phyloP scores from a whole-genome alignment of 805 yeast species.

The Myxozyma sirexii region DNA sequence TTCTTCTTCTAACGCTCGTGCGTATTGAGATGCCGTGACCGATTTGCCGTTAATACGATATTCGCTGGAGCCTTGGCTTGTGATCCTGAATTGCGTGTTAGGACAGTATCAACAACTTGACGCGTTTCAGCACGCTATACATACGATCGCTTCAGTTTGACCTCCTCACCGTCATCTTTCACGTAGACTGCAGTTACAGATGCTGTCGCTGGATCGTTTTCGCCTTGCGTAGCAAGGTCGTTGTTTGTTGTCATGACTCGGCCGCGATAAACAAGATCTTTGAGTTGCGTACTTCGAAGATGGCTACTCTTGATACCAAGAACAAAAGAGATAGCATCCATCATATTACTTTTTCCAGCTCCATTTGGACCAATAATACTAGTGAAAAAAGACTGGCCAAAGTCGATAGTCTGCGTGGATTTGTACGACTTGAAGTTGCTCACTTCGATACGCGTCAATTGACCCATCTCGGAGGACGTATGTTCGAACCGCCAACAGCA shows the following conservation, averaged over 20 bases:
- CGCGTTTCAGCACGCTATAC: slow-evolving; percentile 10
- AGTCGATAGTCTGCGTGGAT: slow-evolving; percentile 74
- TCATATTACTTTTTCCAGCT: slow-evolving; percentile 94
- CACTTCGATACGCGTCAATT: slow-evolving; percentile 74
- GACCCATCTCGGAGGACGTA: slow-evolving; percentile 60
- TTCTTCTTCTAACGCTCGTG: slow-evolving; percentile 67
- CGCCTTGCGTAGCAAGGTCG: slow-evolving; percentile 34
- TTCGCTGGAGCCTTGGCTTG: slow-evolving; percentile 61
- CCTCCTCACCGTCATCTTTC: slow-evolving; percentile 56
- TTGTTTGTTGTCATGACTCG: slow-evolving; percentile 44
- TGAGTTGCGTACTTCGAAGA: slow-evolving; percentile 70
- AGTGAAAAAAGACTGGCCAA: slow-evolving; percentile 77
- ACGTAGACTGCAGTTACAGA: slow-evolving; percentile 79
- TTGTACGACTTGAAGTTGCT: slow-evolving; percentile 89
- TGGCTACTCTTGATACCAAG: slow-evolving; percentile 78
- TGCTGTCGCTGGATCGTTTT: slow-evolving; percentile 49
- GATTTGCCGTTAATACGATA: slow-evolving; percentile 64
- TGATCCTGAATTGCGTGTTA: slow-evolving; percentile 31
- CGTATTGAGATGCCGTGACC: slow-evolving; percentile 67
- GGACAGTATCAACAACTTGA: background rate
- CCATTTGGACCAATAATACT: slow-evolving; percentile 99
- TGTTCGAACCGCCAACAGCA: background rate
- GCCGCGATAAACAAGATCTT: slow-evolving; percentile 83
- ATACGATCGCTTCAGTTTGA: slow-evolving; percentile 62
- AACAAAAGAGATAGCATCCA: slow-evolving; percentile 96